Conservation (phyloP, 495 filamentous ascomycete genomes). For the Neurospora sp. region DNA sequence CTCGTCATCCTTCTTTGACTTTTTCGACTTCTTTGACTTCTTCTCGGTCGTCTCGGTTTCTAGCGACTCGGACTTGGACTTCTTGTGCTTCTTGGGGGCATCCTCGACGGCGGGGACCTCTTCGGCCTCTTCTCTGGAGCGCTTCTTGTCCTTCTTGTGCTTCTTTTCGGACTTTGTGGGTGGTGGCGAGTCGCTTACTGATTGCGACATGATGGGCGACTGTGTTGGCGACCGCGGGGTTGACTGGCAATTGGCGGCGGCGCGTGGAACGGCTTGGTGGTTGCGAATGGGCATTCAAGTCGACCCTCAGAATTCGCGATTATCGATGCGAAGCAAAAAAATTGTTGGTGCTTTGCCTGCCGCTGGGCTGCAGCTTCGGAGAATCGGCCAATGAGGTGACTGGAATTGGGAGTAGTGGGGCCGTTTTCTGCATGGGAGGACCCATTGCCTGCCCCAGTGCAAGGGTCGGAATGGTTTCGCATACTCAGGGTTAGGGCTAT, state of each 20-base stretch:
- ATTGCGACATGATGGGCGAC: background rate
- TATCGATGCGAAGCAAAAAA: background rate
- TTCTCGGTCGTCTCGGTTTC: constrained; percentile 1
- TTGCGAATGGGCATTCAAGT: background rate
- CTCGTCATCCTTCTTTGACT: constrained; percentile 2
- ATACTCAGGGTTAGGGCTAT: too few relatives aligned
- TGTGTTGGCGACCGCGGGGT: background rate
- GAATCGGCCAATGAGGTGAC: background rate
- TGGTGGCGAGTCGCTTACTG: background rate
- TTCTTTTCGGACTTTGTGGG: constrained; percentile 13
- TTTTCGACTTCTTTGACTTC: constrained; percentile 10
- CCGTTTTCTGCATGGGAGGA: background rate
- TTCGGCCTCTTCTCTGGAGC: constrained; percentile 4
- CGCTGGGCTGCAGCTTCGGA: background rate
- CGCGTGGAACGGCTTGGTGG: background rate
- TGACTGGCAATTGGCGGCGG: background rate
- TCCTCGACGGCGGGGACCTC: background rate
- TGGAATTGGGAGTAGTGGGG: background rate
- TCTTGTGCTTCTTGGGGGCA: constrained; percentile 15
- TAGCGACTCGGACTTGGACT: constrained; percentile 9
- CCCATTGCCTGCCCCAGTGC: background rate
- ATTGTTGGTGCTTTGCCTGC: background rate
- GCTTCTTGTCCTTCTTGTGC: constrained; percentile 9
- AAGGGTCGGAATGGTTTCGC: background rate
- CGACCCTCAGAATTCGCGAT: background rate